Evolutionary conservation across 371 early-diverging fungal genomes (phyloP).

Genomic region (Lichtheimia corymbifera): DNA sequence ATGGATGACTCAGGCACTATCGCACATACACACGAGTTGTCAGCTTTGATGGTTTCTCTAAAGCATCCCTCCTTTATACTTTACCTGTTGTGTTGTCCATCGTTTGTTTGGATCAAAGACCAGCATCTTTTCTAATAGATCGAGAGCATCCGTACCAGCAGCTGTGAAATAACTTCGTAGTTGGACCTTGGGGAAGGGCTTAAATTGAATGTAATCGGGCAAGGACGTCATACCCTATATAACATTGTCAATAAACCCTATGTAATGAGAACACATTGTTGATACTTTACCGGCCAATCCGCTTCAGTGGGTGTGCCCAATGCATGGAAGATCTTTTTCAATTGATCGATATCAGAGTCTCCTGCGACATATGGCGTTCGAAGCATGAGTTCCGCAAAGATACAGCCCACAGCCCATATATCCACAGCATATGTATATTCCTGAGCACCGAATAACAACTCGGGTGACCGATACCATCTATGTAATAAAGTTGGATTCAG

Average conservation of each 20-base stretch:
- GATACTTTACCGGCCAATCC: slow-evolving; percentile 88
- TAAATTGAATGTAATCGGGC: slow-evolving; percentile 71
- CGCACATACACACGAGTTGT: background rate
- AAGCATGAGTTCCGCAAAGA: slow-evolving; percentile 98
- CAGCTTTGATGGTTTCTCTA: background rate
- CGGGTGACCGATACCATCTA: slow-evolving; percentile 99
- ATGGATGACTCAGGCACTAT: slow-evolving; percentile 85
- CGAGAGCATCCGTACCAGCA: slow-evolving; percentile 90
- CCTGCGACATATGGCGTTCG: slow-evolving; percentile 96
- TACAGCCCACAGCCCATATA: slow-evolving; percentile 99
- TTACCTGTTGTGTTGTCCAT: slow-evolving; percentile 82
- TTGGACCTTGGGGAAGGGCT: slow-evolving; percentile 71
- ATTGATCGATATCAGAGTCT: slow-evolving; percentile 92
- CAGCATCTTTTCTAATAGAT: slow-evolving; percentile 91
- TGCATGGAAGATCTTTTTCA: slow-evolving; percentile 93
- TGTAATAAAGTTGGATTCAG: background rate
- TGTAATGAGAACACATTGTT: background rate
- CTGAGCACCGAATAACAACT: slow-evolving; percentile 92
- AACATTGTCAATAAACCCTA: background rate
- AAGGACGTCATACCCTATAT: slow-evolving; percentile 70
- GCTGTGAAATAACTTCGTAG: slow-evolving; percentile 88
- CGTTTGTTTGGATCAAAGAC: slow-evolving; percentile 90
- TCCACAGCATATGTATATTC: slow-evolving; percentile 93
- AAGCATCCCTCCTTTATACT: background rate
- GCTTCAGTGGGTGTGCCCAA: slow-evolving; percentile 97